Conservation (phyloP, 352 stramenopile species). For the Halophytophthora polymorphica region DNA sequence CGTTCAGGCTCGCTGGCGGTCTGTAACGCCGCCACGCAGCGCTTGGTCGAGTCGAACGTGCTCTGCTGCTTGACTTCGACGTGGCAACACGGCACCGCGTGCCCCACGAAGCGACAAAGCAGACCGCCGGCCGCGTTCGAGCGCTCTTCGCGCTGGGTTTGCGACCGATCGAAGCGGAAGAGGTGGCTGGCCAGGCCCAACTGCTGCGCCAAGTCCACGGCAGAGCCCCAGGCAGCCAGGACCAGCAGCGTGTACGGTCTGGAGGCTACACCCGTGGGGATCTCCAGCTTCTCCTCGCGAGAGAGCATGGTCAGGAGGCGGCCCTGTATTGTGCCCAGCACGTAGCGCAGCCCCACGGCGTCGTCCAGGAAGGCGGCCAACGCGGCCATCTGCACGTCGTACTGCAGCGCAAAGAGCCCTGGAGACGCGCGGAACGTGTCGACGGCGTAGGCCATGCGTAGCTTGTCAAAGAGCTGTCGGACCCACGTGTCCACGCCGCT, state of each 20-base stretch:
- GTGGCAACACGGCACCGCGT: conserved; percentile 38
- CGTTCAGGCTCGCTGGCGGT: conserved; percentile 22
- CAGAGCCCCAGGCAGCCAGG: conserved; percentile 26
- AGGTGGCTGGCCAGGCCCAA: conserved; percentile 36
- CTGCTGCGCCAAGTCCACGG: conserved; percentile 26
- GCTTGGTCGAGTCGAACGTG: conserved; percentile 2
- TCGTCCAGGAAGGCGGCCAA: conserved; percentile 49
- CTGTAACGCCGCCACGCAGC: conserved; percentile 31
- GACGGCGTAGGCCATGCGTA: conserved; percentile 21
- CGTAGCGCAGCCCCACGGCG: conserved; percentile 30
- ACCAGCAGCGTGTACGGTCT: conserved; percentile 29
- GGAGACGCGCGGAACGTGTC: conserved; percentile 26
- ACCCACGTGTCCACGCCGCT: conserved; percentile 23
- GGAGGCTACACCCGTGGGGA: conserved; percentile 25
- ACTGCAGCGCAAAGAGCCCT: conserved; percentile 37
- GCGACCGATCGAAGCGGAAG: conserved; percentile 43
- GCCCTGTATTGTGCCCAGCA: conserved; percentile 43
- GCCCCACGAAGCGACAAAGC: conserved; percentile 36
- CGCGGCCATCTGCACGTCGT: conserved; percentile 42
- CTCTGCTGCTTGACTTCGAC: conserved; percentile 4
- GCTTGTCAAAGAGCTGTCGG: conserved; percentile 18
- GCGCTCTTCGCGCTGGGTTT: conserved; percentile 26
- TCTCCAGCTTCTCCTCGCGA: conserved; percentile 22
- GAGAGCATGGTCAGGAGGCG: conserved; percentile 45
- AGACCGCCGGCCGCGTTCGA: conserved; percentile 25